These are phyloP conservation scores for Talaromyces trachyspermus DNA, from an alignment of 495 filamentous ascomycete genomes.

Conservation along the genomic window DNA sequence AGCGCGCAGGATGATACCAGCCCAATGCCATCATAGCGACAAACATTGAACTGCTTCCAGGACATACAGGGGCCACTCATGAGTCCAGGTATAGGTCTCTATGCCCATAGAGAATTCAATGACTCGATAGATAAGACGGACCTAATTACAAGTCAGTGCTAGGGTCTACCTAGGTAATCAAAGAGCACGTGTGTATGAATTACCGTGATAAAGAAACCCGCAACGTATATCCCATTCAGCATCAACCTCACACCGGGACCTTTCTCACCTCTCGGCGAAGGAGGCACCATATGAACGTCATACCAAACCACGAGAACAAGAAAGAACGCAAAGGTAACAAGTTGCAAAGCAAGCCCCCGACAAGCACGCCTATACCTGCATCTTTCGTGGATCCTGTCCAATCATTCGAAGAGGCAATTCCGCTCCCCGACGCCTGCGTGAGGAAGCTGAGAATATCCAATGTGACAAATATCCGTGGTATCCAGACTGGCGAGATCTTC, in stretches of 20 bases:
- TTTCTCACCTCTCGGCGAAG: not conserved
- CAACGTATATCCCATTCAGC: constrained; percentile 19
- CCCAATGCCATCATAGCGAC: constrained; percentile 21
- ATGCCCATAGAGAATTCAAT: constrained; percentile 30
- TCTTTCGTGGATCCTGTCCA: constrained; percentile 20
- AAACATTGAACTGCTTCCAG: constrained; percentile 32
- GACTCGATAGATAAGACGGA: constrained; percentile 28
- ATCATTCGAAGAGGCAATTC: constrained; percentile 22
- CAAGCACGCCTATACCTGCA: constrained; percentile 18
- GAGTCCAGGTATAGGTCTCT: constrained; percentile 24
- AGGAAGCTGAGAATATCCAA: constrained; percentile 26
- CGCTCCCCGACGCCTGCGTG: constrained; percentile 26
- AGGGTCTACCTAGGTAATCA: not conserved
- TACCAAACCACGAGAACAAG: constrained; percentile 18
- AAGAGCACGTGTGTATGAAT: not conserved
- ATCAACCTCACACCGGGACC: constrained; percentile 18
- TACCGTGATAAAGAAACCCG: constrained; percentile 22
- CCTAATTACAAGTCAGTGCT: constrained; percentile 2
- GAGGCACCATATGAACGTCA: constrained; percentile 7
- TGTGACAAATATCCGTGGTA: constrained; percentile 26
- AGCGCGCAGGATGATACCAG: constrained; percentile 20
- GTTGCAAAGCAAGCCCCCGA: constrained; percentile 22
- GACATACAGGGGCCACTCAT: constrained; percentile 33
- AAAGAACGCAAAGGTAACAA: constrained; percentile 22
- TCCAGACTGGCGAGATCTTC: constrained; percentile 12